These are phyloP conservation scores for Pseudogymnoascus sp. DNA, from an alignment of 2,329 filamentous ascomycete genomes.

Conservation along the genomic window DNA sequence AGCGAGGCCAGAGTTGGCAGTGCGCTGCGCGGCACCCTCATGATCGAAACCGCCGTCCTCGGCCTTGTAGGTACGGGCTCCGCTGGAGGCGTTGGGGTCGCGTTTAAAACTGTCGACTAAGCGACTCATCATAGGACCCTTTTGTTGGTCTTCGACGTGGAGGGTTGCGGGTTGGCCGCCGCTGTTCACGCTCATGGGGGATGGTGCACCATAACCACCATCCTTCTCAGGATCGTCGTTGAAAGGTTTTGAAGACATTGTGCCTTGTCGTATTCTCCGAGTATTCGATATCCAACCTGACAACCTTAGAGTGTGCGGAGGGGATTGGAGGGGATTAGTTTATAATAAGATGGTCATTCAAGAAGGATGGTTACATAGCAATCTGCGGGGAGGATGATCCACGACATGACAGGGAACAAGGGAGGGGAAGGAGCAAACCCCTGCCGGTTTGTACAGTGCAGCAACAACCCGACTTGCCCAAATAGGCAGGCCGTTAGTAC, in stretches of 20 bases:
- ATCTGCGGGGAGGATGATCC: no score
- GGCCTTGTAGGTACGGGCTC: slow-evolving; percentile 22
- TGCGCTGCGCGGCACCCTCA: slow-evolving; percentile 51
- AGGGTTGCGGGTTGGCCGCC: not conserved
- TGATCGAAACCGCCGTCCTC: slow-evolving; percentile 44
- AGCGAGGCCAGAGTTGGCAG: slow-evolving; percentile 66
- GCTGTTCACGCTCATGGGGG: not conserved
- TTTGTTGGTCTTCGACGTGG: not conserved
- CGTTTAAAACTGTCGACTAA: slow-evolving; percentile 25
- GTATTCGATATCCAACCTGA: not conserved
- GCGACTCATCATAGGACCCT: slow-evolving; percentile 6
- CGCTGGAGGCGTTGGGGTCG: slow-evolving; percentile 34
- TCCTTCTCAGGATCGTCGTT: not conserved
- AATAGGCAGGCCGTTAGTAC: no score
- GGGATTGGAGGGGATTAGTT: not conserved
- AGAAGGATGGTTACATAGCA: not conserved
- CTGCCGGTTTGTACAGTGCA: no score
- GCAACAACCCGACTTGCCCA: no score
- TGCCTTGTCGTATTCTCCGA: not conserved
- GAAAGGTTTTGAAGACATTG: not conserved
- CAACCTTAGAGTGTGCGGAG: not conserved
- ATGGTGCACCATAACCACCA: not conserved
- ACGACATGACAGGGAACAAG: no score
- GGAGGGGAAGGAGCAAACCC: no score
- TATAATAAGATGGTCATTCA: not conserved